Conservation (phyloP, 371 early-diverging fungal genomes). For the Thermomucor indicae-seudaticae region DNA sequence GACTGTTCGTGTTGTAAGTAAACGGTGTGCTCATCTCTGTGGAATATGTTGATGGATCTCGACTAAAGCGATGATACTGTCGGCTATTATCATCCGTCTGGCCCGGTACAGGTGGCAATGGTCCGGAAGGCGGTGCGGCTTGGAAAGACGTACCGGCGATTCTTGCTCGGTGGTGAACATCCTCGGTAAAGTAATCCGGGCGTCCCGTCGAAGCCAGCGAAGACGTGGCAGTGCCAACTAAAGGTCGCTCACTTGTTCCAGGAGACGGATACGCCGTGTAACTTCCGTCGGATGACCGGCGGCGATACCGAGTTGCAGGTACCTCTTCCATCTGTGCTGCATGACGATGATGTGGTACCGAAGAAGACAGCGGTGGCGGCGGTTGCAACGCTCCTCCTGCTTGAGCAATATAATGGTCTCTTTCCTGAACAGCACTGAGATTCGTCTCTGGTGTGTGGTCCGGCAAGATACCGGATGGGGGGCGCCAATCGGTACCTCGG, state of each 20-base stretch:
- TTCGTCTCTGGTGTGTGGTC: slow-evolving; percentile 3
- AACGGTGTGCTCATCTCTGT: slow-evolving; percentile 28
- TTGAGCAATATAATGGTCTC: slow-evolving; percentile 27
- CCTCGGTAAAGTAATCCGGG: no score
- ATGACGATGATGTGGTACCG: background rate
- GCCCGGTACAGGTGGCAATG: background rate
- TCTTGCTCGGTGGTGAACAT: no score
- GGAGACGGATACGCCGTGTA: slow-evolving; percentile 26
- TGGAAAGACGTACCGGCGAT: no score
- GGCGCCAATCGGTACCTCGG: slow-evolving; percentile 35
- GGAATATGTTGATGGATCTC: slow-evolving; percentile 10
- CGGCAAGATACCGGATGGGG: slow-evolving; percentile 36
- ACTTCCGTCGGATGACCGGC: slow-evolving; percentile 26
- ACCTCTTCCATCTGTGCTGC: slow-evolving; percentile 3
- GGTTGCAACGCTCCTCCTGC: slow-evolving; percentile 32
- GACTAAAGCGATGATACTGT: background rate
- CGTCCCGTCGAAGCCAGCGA: slow-evolving; percentile 9
- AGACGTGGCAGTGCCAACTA: slow-evolving; percentile 28
- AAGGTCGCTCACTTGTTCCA: slow-evolving; percentile 32
- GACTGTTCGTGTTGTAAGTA: slow-evolving; percentile 25
- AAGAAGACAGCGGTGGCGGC: slow-evolving; percentile 17
- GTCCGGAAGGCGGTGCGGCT: no score
- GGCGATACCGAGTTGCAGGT: background rate
- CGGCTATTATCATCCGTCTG: no score
- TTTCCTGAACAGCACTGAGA: slow-evolving; percentile 18